Evolutionary conservation across 176 grass and related monocot species (phyloP), one percentile per base, ranked within the genome.

Genomic region (Pontederia paniculata): DNA sequence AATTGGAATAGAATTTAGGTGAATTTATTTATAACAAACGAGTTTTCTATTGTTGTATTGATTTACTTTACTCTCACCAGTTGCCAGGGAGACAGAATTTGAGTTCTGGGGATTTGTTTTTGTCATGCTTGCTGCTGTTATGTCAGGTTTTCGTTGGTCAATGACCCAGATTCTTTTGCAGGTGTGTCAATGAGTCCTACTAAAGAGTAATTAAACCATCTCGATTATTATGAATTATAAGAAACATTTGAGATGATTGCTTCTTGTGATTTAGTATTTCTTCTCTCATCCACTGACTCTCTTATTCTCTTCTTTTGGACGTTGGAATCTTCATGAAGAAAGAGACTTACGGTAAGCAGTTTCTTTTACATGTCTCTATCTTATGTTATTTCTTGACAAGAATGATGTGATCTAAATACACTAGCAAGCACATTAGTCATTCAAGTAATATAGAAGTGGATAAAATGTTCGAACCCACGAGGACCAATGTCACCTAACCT

Each of bases 161-260:
- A 98, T 98, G 93, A 98, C 93, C 70, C 93, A 98, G 45, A 91
- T 98, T 73, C 75, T 98, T 21, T 79, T 98, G 74, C 93, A 98
- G 70, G 93, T 97, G 59, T 60, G 76, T 60, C 2, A 69, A 51
- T 54, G 43, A 57, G 43, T 43, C 42, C 17, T 20, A 21, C 10
- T 21, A n/a, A 31, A 15, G 53, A 14, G 8, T 41, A 19, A 37
- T 31, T 70, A 21, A 20, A n/a, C 42, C 14, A 46, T 9, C 37
- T 45, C 8, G 28, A 48, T 48, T 14, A 28, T 12, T 22, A 20
- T 21, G 31, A 65, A 21, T 52, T 42, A 15, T 8, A 17, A 7
- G 13, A 50, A 50, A 50, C 3, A 50, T 1, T 37, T 37, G 28
- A 37, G 28, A 37, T 37, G 28, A 37, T 37, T 37, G 1, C 28